Evolutionary conservation across 306 rosid species (phyloP), one percentile per base, ranked within the genome.

Genomic region (Cercis canadensis): DNA sequence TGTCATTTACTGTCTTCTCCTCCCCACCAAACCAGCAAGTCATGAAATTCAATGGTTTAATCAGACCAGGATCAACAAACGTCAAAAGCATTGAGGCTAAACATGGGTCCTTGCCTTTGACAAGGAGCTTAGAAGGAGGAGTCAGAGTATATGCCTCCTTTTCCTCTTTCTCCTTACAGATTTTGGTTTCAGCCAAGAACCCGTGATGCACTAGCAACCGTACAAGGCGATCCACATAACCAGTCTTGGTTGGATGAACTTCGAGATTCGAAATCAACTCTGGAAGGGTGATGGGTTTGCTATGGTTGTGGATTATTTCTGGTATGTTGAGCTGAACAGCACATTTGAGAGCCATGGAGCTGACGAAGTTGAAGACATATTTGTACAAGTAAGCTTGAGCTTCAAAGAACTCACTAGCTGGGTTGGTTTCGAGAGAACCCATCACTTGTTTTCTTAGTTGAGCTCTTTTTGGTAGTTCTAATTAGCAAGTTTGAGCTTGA

Each of bases 351-450:
- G 43, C 7, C 43, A 37, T 5, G 2, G 53, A 8, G 3, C 7
- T 14, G 0, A 47, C 18, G 8, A 47, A 70, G 75, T n/a, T 49
- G 5, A 43, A 63, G 1, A 80, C 3, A 13, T 80, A 72, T 4
- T 55, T 66, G 21, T 65, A 71, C 81, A 81, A 19, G 49, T 71
- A 78, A 40, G 81, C n/a, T 34, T 75, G 81, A 21, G 51, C 85
- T 29, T 39, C 14, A 16, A 75, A 75, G 59, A 57, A 32, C 7
- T 64, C 70, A 12, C 14, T 63, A 4, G 29, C 73, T 49, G 4
- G 58, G 17, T 15, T 3, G 1, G 4, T 24, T 12, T 37, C 15
- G 12, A 16, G n/a, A n/a, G 47, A 17, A 34, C 21, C 60, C 59
- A 50, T 31, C 29, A 24, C n/a, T n/a, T n/a, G n/a, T n/a, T n/a